Evolutionary conservation across 768 basidiomycete genomes (phyloP), one percentile per base, ranked within the genome.

Genomic region (Serendipita indica): DNA sequence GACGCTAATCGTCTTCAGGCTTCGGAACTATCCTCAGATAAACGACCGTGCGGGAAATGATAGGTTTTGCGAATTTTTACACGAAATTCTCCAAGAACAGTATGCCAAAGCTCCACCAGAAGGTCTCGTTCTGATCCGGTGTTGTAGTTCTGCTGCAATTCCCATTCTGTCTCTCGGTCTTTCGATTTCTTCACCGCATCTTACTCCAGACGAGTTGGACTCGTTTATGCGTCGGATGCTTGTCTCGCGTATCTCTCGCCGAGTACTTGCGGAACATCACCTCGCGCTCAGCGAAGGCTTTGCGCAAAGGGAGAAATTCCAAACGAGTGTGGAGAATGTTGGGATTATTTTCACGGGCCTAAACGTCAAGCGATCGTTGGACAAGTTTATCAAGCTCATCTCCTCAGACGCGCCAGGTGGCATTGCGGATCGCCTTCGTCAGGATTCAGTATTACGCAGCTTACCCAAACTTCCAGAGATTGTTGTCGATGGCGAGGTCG

Each of bases 141-240:
- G 33, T 60, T 33, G 12, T 54, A 89, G 86, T 70, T 80, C 82
- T 3, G 73, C 81, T 2, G 83, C 86, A 12, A 91, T 90, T 60
- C 88, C 86, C n/a, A 83, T 75, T 66, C 75, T 89, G 6, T 82
- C 84, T 14, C 79, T 92, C 3, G 89, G 90, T 3, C 73, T 92
- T 32, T 89, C 89, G 22, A 75, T 91, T n/a, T 81, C 88, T 0
- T 90, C 89, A 14, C 83, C 81, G 0, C 80, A 83, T 67, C 77
- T 93, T 5, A 74, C 79, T 0, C 83, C 90, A 0, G 88, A 90
- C 60, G 76, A 79, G 37, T 75, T 93, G 12, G 89, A 92, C 68
- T 77, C 86, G 2, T 89, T 91, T 69, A 89, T 91, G 84, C 79
- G 82, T 22, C 81, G 89, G 22, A 94, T 94, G 90, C 77, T 94